Conservation (phyloP, 148 eudicot genomes). For the Silene latifolia region DNA sequence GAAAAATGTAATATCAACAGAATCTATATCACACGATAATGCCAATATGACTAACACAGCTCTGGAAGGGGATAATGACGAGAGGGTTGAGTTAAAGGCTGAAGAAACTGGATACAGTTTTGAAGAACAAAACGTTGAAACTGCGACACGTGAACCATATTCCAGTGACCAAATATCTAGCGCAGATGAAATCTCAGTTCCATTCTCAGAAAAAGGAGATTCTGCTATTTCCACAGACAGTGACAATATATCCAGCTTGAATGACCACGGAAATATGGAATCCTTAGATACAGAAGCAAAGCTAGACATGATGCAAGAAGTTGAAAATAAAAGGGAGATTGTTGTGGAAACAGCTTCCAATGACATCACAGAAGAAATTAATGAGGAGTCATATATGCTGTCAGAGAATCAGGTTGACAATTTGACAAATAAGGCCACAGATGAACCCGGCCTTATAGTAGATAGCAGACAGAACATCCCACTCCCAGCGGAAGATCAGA, state of each 20-base stretch:
- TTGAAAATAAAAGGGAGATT: neutral
- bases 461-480: neutral
- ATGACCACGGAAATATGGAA: neutral
- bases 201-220: neutral
- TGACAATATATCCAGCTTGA: neutral
- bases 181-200: neutral
- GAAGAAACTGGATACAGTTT: neutral
- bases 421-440: neutral
- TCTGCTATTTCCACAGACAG: neutral
- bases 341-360: neutral
- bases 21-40: neutral
- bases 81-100: neutral
- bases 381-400: neutral
- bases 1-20: neutral
- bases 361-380: conserved; percentile 1
- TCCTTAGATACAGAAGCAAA: neutral
- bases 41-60: neutral
- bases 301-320: neutral
- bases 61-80: neutral
- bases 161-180: neutral
- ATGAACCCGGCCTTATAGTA: conserved; percentile 9
- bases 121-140: neutral
- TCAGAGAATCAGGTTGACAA: conserved; percentile 10
- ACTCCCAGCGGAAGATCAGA: neutral
- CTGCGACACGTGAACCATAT: neutral